phyloP scores from a whole-genome alignment of 1,284 basidiomycete species.

The Leccinum subfulvum region DNA sequence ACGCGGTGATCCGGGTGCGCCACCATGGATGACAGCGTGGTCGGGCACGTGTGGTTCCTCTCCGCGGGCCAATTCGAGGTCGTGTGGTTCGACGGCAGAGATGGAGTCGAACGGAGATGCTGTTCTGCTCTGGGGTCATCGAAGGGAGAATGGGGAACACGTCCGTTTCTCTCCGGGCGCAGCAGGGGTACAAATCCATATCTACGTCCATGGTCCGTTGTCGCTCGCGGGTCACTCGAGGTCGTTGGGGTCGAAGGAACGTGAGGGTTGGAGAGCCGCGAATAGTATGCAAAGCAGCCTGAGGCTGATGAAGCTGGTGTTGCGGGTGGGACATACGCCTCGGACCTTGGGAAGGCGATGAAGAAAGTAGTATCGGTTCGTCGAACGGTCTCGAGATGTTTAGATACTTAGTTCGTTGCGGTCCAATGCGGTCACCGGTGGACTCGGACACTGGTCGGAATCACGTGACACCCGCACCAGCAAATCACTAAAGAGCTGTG shows the following conservation, averaged over 20 bases:
- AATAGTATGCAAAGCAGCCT: conserved; percentile 38
- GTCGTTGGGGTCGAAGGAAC: conserved; percentile 53
- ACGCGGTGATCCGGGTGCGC: conserved; percentile 8
- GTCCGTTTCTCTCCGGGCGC: conserved; percentile 66
- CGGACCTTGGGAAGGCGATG: conserved; percentile 46
- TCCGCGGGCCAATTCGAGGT: conserved; percentile 43
- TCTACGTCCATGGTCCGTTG: conserved; percentile 77
- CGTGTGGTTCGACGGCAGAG: conserved; percentile 46
- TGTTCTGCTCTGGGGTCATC: conserved; percentile 14
- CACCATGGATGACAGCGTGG: conserved; percentile 16
- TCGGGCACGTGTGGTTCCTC: conserved; percentile 28
- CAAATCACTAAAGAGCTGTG: too few relatives aligned
- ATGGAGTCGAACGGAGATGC: conserved; percentile 38
- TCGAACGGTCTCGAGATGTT: conserved; percentile 11
- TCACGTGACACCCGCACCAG: too few relatives aligned
- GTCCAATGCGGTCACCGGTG: too few relatives aligned
- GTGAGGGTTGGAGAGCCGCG: conserved; percentile 65
- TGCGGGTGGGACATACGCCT: conserved; percentile 38
- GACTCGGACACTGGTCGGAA: too few relatives aligned
- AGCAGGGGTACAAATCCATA: conserved; percentile 78
- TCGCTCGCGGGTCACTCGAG: conserved; percentile 47
- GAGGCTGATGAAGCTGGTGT: conserved; percentile 40
- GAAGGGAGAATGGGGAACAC: conserved; percentile 31
- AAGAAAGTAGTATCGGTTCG: conserved; percentile 26
- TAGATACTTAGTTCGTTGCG: too few relatives aligned